Evolutionary conservation across 2,329 filamentous ascomycete genomes (phyloP), one percentile per base, ranked within the genome.

Genomic region (Talaromyces albobiverticillius): DNA sequence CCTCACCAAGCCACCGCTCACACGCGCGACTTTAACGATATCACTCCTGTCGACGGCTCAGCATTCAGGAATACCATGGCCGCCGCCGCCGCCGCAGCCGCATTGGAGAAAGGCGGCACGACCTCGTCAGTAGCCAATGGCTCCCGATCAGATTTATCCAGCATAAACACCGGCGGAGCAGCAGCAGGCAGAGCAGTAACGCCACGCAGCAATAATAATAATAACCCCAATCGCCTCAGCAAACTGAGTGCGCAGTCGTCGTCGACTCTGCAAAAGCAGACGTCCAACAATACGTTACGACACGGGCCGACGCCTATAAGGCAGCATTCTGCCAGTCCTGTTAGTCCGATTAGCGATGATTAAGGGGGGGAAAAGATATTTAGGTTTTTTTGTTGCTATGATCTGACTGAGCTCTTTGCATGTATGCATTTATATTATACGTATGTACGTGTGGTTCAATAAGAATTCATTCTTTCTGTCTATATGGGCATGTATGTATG

Each of bases 21-120:
- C 47, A 52, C 48, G 23, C 57, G 55, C 49, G 51, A 32, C 9
- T 51, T 54, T 31, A 58, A 54, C n/a, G 43, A 55, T 5, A 61
- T 57, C 43, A 25, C 49, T 2, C 51, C 47, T 18, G 51, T 55
- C 23, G 54, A 57, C n/a, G 52, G 46, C n/a, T 41, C 55, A 11
- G 47, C 43, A 16, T 55, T 51, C 10, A 36, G 50, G 22, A 48
- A 48, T 18, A 38, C 34, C 2, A 49, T 54, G 41, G 50, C 50
- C 13, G 22, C 41, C 1, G 50, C 50, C 3, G 41, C 50, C 2
- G 43, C 53, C 3, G 43, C 48, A 14, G 42, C 48, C 20, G 53
- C 53, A 41, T 36, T 42, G 3, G 48, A 52, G 11, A 42, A 31
- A 14, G 34, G 23, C 31, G 49, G 49, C n/a, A 29, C 42, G 13